A percentile compares a stretch with the other conserved stretches of the same genome.
These are phyloP conservation scores for Alternaria brassicicola DNA, from an alignment of 2,329 filamentous ascomycete genomes.

Conservation along the genomic window DNA sequence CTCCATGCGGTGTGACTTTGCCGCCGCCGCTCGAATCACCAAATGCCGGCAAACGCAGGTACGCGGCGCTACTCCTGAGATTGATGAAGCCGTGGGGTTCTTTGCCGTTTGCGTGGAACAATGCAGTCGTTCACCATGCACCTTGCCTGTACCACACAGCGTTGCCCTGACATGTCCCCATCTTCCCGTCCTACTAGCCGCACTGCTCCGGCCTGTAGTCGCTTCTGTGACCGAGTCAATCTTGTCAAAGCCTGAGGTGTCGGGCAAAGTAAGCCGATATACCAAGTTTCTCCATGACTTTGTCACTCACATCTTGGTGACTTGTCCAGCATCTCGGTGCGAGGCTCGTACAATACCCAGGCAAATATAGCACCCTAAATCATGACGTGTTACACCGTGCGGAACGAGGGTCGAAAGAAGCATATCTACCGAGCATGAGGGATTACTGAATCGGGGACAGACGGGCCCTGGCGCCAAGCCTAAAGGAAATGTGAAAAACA, in stretches of 20 bases:
- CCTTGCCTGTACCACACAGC: neutral
- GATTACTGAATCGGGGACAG: slow-evolving; percentile 1
- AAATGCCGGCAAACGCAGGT: slow-evolving; percentile 19
- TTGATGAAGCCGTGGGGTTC: slow-evolving; percentile 5
- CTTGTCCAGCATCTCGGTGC: neutral
- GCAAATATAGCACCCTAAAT: neutral
- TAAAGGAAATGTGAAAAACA: neutral
- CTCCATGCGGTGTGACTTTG: slow-evolving; percentile 12
- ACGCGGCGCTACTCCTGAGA: slow-evolving; percentile 30
- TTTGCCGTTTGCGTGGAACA: neutral
- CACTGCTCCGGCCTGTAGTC: neutral
- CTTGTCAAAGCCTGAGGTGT: neutral
- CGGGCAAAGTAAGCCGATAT: neutral
- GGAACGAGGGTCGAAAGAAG: slow-evolving; percentile 7
- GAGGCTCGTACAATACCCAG: neutral
- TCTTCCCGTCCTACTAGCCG: neutral
- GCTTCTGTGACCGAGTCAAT: neutral
- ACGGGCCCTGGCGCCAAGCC: slow-evolving; percentile 1
- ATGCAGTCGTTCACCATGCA: neutral
- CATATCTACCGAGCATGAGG: slow-evolving; percentile 5
- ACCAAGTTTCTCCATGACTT: neutral
- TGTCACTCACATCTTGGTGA: neutral
- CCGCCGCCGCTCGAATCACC: slow-evolving; percentile 14
- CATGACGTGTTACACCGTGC: slow-evolving; percentile 11
- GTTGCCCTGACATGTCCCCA: neutral